Base-by-base conservation (phyloP, 805 yeast species). In the Starmerella riodocensis region DNA sequence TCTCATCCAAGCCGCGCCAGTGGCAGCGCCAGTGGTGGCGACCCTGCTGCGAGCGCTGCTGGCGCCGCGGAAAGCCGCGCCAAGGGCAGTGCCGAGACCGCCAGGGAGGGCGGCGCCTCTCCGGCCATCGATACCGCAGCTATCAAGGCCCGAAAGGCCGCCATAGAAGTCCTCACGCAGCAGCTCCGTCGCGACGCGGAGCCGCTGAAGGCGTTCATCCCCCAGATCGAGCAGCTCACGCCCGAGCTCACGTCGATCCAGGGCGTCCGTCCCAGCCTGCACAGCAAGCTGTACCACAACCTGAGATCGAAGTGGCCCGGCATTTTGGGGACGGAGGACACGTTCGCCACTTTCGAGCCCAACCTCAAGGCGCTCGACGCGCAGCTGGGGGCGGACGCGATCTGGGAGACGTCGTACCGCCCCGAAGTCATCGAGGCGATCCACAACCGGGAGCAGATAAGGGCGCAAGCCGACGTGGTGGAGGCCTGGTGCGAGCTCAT, bases 261-360 rank as follows among this genome's bases (percentile, higher is more conserved):
- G 17, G 32, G 40, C 47, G 14, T 49, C 53, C 6, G 61, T 54
- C 34, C 52, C 3, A 42, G 39, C n/a, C 18, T 42, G 28, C 42
- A 42, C 29, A 28, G 37, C 16, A 32, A 35, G 3, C 31, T 42
- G 13, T 34, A 20, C 22, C 34, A 29, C 21, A 42, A 42, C 16
- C 28, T 42, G 14, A 29, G 22, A 13, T 31, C 14, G 11, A 42
- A 42, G 25, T 42, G 45, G 45, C 45, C 45, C 11, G 30, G 28
- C 4, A 17, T 41, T 11, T 14, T 21, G 7, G 5, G 12, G 16
- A 29, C 4, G 5, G 23, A 14, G 14, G 30, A 34, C 28, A 20
- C 41, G 3, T 29, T 34, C 12, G 34, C 28, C 16, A 29, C 28
- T 17, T 28, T 33, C 16, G 38, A 34, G 13, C 21, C 25, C 17